Evolutionary conservation across 2,329 filamentous ascomycete species (phyloP), one percentile per base, ranked within the genome.

Genomic region (Fusarium sp.): DNA sequence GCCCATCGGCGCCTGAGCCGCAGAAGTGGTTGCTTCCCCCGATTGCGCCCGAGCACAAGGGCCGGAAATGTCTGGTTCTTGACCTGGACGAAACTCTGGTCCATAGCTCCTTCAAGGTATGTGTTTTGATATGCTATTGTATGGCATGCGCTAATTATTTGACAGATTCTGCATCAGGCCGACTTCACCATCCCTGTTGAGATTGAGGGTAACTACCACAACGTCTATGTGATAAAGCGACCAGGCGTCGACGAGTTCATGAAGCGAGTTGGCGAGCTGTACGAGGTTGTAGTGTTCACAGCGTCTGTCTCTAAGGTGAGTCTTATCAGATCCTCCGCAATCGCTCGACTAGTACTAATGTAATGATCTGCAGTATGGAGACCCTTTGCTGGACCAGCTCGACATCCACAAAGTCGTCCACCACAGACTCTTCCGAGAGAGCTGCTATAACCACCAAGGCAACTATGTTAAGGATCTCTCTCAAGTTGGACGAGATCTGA

Each of bases 391-490:
- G 67, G 97, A 99, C 82, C 96, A 98, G 84, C 89, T 99, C 63
- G 97, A 99, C 82, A 98, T 99, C 71, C 97, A 99, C 84, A 92
- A 95, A 76, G 97, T 98, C 50, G 94, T 99, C 15, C 97, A 99
- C 81, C 97, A 99, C 83, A 90, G 97, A 59, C 87, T 99, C 30
- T 99, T 99, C 90, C 92, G 97, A 69, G 97, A 99, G 85, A 98
- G 96, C 84, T 99, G 97, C 85, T 98, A 98, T 85, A 99, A 99
- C 82, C 97, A 99, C 82, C 97, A 98, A 86, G 97, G 97, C 78
- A 99, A 99, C 83, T 99, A 99, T 78, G 97, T 99, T 82, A 99
- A 99, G 90, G 97, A 99, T 82, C 90, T 99, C 65, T 98, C 97
- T 56, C 97, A 98, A 87, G 93, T 99, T 68, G 97, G 97, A 61